Evolutionary conservation across 2,329 filamentous ascomycete genomes (phyloP), one percentile per base, ranked within the genome.

Genomic region (Xylariaceae sp.): DNA sequence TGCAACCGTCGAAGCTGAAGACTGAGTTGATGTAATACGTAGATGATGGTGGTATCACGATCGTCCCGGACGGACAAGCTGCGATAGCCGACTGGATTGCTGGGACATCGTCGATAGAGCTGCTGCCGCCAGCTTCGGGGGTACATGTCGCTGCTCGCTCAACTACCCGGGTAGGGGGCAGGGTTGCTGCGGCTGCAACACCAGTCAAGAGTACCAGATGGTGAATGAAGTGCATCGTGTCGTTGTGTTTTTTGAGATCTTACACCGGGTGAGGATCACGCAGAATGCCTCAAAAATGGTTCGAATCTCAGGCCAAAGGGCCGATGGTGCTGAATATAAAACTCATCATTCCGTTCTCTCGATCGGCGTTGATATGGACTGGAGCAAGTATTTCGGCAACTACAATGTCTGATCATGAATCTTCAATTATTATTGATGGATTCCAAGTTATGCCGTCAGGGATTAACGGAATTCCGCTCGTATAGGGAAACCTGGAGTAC

Each of bases 21-120:
- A 57, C 58, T 2, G 61, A 61, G 11, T 62, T 60, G 61, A 62
- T 30, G 37, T 62, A 53, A 6, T 62, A 62, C 13, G 58, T 62
- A 1, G 55, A 50, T 11, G 34, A 48, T 1, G 55, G 45, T 9
- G 58, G 58, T n/a, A 62, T 62, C 17, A 62, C 58, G 48, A 62
- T 62, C 3, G 58, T 62, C 0, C 58, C 61, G 9, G 58, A 60
- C n/a, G 58, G 58, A 51, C 61, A 60, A 8, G 55, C 58, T 23
- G 58, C 58, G 13, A 61, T 61, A 1, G 58, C 61, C 0, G 58
- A 60, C 9, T 60, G 57, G n/a, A 62, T 62, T 2, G 60, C 57
- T 34, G 60, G 60, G n/a, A 62, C 60, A 48, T 62, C 61, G 18
- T 62, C 61, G 37, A 57, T 17, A 4, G 58, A 58, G 35, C 55